Evolutionary conservation across 345 rosid genomes (phyloP).

Genomic region (Corchorus olitorius): DNA sequence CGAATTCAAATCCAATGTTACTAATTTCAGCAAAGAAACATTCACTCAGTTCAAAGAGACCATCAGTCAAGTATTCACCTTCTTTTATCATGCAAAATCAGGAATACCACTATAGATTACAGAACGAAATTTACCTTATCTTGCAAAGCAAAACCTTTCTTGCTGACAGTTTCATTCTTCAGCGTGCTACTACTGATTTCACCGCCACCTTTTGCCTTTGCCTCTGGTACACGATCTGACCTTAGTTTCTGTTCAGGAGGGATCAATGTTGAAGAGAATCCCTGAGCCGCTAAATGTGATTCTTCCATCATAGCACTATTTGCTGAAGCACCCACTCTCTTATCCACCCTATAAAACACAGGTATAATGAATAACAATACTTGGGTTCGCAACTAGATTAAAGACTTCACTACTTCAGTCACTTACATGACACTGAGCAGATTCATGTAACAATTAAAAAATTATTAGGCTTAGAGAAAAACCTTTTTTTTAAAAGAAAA

Average conservation of each 20-base stretch:
- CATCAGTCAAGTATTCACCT: not conserved
- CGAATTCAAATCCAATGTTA: not conserved
- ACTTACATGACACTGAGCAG: not conserved
- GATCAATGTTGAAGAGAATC: conserved; percentile 29
- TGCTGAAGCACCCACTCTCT: conserved; percentile 36
- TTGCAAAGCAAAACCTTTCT: conserved; percentile 84
- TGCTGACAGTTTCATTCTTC: conserved; percentile 75
- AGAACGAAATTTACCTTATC: conserved; percentile 66
- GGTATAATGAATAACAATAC: conserved; percentile 1
- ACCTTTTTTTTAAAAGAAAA: no score
- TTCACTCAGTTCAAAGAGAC: not conserved
- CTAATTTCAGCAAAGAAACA: not conserved
- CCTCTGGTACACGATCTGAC: conserved; percentile 36
- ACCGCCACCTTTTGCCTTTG: conserved; percentile 48
- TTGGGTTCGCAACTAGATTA: not conserved
- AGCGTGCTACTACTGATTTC: conserved; percentile 40
- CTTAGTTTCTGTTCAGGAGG: conserved; percentile 47
- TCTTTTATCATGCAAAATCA: conserved; percentile 6
- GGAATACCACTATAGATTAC: not conserved
- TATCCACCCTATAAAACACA: conserved; percentile 46
- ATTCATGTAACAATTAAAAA: not conserved
- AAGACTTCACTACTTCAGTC: not conserved
- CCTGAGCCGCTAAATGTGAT: conserved; percentile 32
- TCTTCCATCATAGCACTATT: conserved; percentile 40
- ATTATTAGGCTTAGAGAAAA: no score